Percentiles rank a stretch among this genome's conserved stretches.
Evolutionary conservation across 2,329 filamentous ascomycete species (phyloP).

Genomic region (Ophiobolus disseminans): DNA sequence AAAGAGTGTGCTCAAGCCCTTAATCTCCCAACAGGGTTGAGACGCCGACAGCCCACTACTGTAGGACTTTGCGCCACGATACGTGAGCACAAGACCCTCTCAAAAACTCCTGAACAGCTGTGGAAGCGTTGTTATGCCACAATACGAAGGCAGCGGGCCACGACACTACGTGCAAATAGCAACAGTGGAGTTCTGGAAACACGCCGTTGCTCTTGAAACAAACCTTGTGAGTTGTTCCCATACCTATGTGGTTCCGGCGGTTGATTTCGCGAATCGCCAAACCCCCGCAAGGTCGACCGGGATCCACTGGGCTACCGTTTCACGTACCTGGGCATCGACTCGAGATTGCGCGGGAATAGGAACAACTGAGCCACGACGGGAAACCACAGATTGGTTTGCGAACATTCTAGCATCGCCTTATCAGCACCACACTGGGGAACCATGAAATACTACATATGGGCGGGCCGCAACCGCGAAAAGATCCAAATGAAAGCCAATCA

Average conservation of each 20-base stretch:
- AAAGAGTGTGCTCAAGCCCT: slow-evolving; percentile 15
- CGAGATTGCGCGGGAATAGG: slow-evolving; percentile 8
- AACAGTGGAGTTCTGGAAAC: slow-evolving; percentile 10
- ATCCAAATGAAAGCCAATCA: slow-evolving; percentile 29
- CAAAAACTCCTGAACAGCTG: too few relatives aligned
- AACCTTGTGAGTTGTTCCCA: background rate
- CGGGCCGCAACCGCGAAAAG: slow-evolving; percentile 23
- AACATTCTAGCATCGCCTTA: slow-evolving; percentile 14
- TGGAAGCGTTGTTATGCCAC: slow-evolving; percentile 10
- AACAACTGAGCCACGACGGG: slow-evolving; percentile 1
- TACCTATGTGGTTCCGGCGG: background rate
- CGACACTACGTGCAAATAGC: slow-evolving; percentile 7
- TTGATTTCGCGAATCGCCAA: slow-evolving; percentile 15
- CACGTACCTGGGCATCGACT: slow-evolving; percentile 21
- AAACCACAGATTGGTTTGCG: slow-evolving; percentile 2
- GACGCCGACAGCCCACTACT: background rate
- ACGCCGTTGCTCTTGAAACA: slow-evolving; percentile 20
- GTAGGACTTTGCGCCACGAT: too few relatives aligned
- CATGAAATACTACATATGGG: slow-evolving; percentile 13
- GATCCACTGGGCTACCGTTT: slow-evolving; percentile 31
- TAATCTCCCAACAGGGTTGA: slow-evolving; percentile 18
- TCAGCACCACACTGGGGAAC: slow-evolving; percentile 6
- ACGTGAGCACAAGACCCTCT: too few relatives aligned
- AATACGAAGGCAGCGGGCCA: background rate
- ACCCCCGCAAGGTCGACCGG: slow-evolving; percentile 13